These are phyloP conservation scores for Bacidia rubella DNA, from an alignment of 495 filamentous ascomycete genomes.

Conservation along the genomic window DNA sequence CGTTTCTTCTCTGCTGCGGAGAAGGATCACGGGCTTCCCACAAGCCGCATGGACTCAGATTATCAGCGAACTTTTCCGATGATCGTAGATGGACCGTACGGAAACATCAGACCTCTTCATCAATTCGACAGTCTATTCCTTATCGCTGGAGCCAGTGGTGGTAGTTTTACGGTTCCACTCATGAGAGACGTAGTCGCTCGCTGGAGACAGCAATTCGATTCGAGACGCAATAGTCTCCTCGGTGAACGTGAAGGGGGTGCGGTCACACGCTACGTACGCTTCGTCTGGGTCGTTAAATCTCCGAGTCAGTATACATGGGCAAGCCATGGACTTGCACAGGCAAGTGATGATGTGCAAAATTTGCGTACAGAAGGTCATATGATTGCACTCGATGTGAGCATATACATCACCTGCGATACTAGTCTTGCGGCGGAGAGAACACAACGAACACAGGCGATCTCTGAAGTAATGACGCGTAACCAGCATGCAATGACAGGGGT, in stretches of 20 bases:
- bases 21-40: slow-evolving; percentile 26
- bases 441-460: neutral
- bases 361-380: slow-evolving; percentile 22
- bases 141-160: slow-evolving; percentile 49
- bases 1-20: slow-evolving; percentile 50
- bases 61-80: slow-evolving; percentile 21
- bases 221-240: neutral
- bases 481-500: neutral
- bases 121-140: slow-evolving; percentile 47
- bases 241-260: neutral
- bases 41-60: neutral
- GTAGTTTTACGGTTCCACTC: slow-evolving; percentile 41
- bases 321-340: slow-evolving; percentile 42
- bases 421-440: slow-evolving; percentile 18
- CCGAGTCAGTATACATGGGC: slow-evolving; percentile 59
- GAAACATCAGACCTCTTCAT: slow-evolving; percentile 30
- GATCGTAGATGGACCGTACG: slow-evolving; percentile 41
- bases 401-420: slow-evolving; percentile 51
- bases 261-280: slow-evolving; percentile 52
- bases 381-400: slow-evolving; percentile 37
- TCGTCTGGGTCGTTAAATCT: slow-evolving; percentile 61
- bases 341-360: slow-evolving; percentile 37
- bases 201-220: slow-evolving; percentile 18
- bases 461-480: neutral
- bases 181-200: slow-evolving; percentile 35